These are phyloP conservation scores for Clausena lansium DNA, from an alignment of 345 rosid species.

Conservation along the genomic window DNA sequence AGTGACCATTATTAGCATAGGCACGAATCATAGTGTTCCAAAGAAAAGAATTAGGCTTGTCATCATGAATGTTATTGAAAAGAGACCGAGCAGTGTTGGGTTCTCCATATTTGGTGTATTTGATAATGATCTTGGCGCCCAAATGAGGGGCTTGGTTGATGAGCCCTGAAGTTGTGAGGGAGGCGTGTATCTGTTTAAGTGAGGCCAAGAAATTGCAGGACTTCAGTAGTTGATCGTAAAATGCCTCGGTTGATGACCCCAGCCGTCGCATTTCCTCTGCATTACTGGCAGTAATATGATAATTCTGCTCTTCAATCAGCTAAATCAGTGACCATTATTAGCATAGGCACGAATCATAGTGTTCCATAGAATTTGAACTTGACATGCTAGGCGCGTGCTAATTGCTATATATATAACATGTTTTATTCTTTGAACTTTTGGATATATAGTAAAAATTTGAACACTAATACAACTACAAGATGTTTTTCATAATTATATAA, in stretches of 20 bases:
- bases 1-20: slow-evolving; percentile 35
- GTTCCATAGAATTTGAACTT: too few species aligned
- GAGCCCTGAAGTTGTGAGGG: slow-evolving; percentile 30
- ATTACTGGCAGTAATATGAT: not conserved
- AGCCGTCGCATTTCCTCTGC: slow-evolving; percentile 22
- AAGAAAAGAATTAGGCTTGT: slow-evolving; percentile 35
- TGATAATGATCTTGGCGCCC: slow-evolving; percentile 39
- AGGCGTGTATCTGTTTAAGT: slow-evolving; percentile 43
- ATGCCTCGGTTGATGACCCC: slow-evolving; percentile 15
- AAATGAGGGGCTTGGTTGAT: slow-evolving; percentile 31
- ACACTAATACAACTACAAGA: not conserved
- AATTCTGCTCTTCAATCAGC: not conserved
- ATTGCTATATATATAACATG: not conserved
- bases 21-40: slow-evolving; percentile 56
- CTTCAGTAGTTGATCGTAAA: slow-evolving; percentile 28
- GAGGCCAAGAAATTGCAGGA: slow-evolving; percentile 26
- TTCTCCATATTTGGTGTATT: slow-evolving; percentile 36
- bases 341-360: too few species aligned
- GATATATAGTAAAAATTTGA: not conserved
- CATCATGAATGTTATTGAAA: slow-evolving; percentile 24
- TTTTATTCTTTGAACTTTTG: not conserved
- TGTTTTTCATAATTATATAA: not conserved
- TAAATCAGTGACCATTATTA: too few species aligned
- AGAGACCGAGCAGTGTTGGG: slow-evolving; percentile 27
- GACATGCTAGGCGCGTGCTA: not conserved